Evolutionary conservation across 495 filamentous ascomycete genomes (phyloP), one percentile per base, ranked within the genome.

Genomic region (Hypoxylon rickii): DNA sequence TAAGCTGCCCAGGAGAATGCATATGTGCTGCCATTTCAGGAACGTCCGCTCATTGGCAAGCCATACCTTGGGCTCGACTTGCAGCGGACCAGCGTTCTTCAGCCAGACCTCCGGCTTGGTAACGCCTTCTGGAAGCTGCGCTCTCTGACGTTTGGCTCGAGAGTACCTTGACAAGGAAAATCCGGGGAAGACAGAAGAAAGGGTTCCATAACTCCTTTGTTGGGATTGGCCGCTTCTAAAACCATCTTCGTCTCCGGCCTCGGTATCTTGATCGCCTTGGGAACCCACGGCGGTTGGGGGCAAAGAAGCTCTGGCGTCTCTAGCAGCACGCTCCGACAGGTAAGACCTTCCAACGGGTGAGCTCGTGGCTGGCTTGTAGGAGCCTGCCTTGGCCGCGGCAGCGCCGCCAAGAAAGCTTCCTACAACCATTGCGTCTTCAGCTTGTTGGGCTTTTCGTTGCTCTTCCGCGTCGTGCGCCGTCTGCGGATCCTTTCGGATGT

Each of bases 21-120:
- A 86, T 58, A 97, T 88, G 66, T 97, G 92, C 70, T 96, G 88
- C 94, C 94, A 98, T 69, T 96, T 96, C 69, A 98, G 84, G 64
- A 96, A 98, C 0, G 94, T 98, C 38, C 94, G 84, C 74, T 98
- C 90, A 68, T 98, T 98, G 41, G 94, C 94, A 26, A 98, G 87
- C 92, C 94, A 98, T 4, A 98, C 93, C 72, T 98, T 98, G 33
- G 89, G 89, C 72, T 98, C 94, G 32, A 98, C 90, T 44, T 89
- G 83, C 26, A 97, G 79, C 0, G 91, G 90, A 0, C 93, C 92
- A 0, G 88, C 78, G 70, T 98, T 93, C 76, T 97, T 98, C 75
- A 98, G 87, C 83, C 92, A 90, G 38, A 80, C 78, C 1, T 80
- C 83, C 7, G 94, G 94, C 51, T 93, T 83, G 24, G 75, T 80